Evolutionary conservation across 768 basidiomycete species (phyloP).

Genomic region (Coprinopsis marcescibilis): DNA sequence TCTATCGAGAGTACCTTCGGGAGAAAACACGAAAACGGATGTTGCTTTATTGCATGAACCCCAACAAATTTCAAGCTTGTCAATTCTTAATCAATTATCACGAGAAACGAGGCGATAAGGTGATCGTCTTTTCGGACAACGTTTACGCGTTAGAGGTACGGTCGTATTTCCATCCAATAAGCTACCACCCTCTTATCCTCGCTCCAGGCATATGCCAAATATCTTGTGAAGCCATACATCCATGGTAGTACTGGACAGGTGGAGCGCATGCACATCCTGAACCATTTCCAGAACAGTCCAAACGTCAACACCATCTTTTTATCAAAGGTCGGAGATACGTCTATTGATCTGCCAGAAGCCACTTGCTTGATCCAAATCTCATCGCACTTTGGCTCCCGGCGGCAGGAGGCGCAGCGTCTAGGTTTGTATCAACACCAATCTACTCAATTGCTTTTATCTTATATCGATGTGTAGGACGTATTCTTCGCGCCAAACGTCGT

Average conservation of each 20-base stretch:
- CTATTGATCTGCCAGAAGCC: conserved; percentile 97
- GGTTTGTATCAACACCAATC: conserved; percentile 40
- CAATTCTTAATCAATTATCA: conserved; percentile 99
- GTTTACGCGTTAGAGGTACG: conserved; percentile 92
- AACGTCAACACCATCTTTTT: conserved; percentile 97
- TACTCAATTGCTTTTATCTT: conserved; percentile 7
- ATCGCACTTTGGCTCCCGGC: conserved; percentile 95
- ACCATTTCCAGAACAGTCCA: conserved; percentile 93
- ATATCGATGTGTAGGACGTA: conserved; percentile 58
- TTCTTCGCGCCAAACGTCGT: conserved; percentile 91
- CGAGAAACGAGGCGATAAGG: conserved; percentile 96
- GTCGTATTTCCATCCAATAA: conserved; percentile 3
- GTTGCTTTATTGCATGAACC: conserved; percentile 99
- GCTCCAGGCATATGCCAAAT: conserved; percentile 82
- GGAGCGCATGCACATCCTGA: conserved; percentile 92
- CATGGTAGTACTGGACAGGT: conserved; percentile 94
- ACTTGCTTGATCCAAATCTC: conserved; percentile 99
- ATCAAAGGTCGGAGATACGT: conserved; percentile 99
- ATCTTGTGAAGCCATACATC: conserved; percentile 89
- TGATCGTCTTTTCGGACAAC: conserved; percentile 99
- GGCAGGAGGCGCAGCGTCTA: conserved; percentile 95
- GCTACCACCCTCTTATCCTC: not conserved
- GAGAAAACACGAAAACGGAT: conserved; percentile 92
- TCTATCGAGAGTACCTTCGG: conserved; percentile 94
- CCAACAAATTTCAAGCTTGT: conserved; percentile 98